phyloP scores from a whole-genome alignment of 352 stramenopile genomes.

The Albugo candida region DNA sequence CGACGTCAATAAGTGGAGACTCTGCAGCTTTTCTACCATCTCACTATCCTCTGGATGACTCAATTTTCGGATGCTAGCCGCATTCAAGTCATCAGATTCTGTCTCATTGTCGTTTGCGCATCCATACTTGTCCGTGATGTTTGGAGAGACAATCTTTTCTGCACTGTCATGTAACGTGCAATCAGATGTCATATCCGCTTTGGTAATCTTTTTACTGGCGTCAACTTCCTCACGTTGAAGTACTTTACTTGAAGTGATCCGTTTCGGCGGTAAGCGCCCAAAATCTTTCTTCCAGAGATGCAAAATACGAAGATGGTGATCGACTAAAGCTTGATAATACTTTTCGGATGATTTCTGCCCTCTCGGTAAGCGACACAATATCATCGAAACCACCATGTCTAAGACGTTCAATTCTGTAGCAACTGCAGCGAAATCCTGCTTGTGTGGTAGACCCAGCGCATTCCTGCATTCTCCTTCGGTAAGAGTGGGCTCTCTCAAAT shows the following conservation, averaged over 20 bases:
- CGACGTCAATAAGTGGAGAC: neutral
- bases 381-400: conserved; percentile 74
- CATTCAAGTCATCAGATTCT: neutral
- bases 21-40: neutral
- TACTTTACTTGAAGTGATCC: conserved; percentile 6
- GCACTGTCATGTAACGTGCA: neutral
- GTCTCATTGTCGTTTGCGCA: neutral
- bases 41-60: neutral
- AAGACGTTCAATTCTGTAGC: conserved; percentile 50
- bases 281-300: conserved; percentile 73
- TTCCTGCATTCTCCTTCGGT: conserved; percentile 7
- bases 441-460: conserved; percentile 5
- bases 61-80: neutral
- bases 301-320: conserved; percentile 62
- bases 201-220: conserved; percentile 4
- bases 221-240: conserved; percentile 13
- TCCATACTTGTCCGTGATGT: neutral
- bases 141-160: neutral
- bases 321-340: conserved; percentile 53
- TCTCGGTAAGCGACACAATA: conserved; percentile 62
- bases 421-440: conserved; percentile 8
- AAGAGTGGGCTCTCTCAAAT: conserved; percentile 33
- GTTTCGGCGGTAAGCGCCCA: conserved; percentile 28
- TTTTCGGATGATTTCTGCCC: conserved; percentile 36
- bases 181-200: neutral